Base-by-base conservation (phyloP, 2,329 filamentous ascomycete genomes). In the Aspergillus puulaauensis region DNA sequence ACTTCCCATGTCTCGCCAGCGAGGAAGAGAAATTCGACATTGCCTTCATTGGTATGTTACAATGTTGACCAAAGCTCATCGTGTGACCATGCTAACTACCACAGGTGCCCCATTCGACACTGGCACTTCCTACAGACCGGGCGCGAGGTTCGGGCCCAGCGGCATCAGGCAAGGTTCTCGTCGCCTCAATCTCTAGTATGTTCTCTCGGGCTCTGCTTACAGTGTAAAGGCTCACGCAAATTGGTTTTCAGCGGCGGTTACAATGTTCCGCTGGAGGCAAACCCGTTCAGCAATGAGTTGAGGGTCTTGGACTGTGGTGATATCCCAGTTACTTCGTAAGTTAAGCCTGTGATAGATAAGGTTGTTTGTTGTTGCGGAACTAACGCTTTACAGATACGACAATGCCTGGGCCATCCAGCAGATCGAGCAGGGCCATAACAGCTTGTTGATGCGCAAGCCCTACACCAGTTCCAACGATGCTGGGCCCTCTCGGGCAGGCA, bases 81-180 rank as follows among this genome's bases (percentile, higher is more conserved):
- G 1, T 11, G 6, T 7, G 8, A 37, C 17, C 6, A 45, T 15
- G 8, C 12, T 23, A 0, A 33, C 6, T 51, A 17, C 23, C 31
- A 15, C 61, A 90, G 88, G 88, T 44, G 90, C 90, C 41, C 90
- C 91, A 0, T 95, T 95, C 65, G 91, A 96, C 71, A 93, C 91
- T 1, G 90, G 90, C 52, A 95, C 90, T 24, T 93, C 90, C 0
- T 96, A 96, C 75, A 81, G 90, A 52, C 91, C 90, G 3, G 90
- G 91, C 64, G 91, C 91, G 59, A 85, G 91, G 37, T 96, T 96
- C 66, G 91, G 91, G 0, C 91, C 91, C 9, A 90, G 87, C 33
- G 90, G 90, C 48, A 93, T 95, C 67, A 85, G 91, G 72, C 91
- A 95, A 81, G 91, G 90, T 76, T 93, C 90, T 70, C 87, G 90